Evolutionary conservation across 768 basidiomycete genomes (phyloP).

Genomic region (Ramaria sp.): DNA sequence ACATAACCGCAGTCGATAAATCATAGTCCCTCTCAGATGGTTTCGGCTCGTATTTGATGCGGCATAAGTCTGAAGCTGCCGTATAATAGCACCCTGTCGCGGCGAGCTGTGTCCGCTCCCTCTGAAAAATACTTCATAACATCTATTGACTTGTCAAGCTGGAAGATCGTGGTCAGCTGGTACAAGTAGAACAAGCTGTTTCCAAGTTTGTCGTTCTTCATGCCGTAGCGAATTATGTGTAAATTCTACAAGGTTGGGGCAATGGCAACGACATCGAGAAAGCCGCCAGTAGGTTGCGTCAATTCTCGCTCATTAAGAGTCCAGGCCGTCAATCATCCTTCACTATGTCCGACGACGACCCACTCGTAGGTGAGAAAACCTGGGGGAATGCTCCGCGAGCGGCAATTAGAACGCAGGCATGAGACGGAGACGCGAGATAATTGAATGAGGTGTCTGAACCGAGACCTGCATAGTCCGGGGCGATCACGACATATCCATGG

Average conservation of each 20-base stretch:
- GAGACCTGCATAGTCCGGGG: constrained; percentile 4
- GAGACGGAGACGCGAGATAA: neutral
- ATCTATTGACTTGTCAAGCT: neutral
- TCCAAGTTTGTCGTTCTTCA: neutral
- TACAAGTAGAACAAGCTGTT: neutral
- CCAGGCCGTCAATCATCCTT: constrained; percentile 4
- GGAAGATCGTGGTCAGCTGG: neutral
- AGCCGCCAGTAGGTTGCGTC: neutral
- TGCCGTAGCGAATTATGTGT: neutral
- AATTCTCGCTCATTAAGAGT: constrained; percentile 3
- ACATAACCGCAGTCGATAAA: no score
- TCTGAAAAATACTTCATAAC: neutral
- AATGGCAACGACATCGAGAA: neutral
- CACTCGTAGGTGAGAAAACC: neutral
- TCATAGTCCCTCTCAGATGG: no score
- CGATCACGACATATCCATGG: constrained; percentile 1
- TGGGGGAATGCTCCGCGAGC: neutral
- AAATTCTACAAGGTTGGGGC: neutral
- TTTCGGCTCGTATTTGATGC: no score
- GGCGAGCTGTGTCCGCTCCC: neutral
- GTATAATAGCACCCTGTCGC: neutral
- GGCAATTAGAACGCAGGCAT: neutral
- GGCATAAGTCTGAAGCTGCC: neutral
- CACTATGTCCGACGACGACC: constrained; percentile 5
- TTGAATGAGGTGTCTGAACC: constrained; percentile 4